Evolutionary conservation across 257 asterid genomes (phyloP).

Genomic region (Verbena officinalis): DNA sequence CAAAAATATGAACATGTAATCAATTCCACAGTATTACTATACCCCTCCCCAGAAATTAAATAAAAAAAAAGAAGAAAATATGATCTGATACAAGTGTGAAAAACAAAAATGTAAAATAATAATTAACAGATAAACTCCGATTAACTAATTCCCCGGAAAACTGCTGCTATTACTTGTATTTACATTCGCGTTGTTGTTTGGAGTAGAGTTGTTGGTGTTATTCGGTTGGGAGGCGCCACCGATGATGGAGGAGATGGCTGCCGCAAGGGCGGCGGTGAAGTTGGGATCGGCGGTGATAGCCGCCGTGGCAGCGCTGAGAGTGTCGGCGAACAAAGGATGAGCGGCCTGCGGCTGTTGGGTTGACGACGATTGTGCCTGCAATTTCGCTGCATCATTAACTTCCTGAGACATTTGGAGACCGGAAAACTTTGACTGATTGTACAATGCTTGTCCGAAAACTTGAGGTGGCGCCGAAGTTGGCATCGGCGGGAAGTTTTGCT

Average conservation of each 20-base stretch:
- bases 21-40: not conserved
- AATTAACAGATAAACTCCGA: not conserved
- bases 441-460: conserved; percentile 53
- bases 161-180: conserved; percentile 41
- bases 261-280: conserved; percentile 87
- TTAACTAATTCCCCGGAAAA: conserved; percentile 44
- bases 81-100: conserved; percentile 14
- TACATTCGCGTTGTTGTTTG: conserved; percentile 36
- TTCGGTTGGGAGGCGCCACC: conserved; percentile 53
- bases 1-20: conserved; percentile 37
- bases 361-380: conserved; percentile 13
- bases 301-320: conserved; percentile 78
- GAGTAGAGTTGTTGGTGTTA: conserved; percentile 26
- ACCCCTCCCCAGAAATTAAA: conserved; percentile 16
- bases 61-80: not conserved
- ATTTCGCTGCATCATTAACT: not conserved
- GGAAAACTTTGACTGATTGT: conserved; percentile 80
- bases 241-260: conserved; percentile 81
- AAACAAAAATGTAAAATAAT: conserved; percentile 1
- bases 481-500: conserved; percentile 33
- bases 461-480: conserved; percentile 45
- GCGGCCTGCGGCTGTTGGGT: conserved; percentile 13
- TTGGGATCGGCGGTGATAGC: conserved; percentile 88
- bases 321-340: conserved; percentile 51
- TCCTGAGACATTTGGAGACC: conserved; percentile 72